Percentiles rank a stretch among this genome's conserved stretches.
phyloP scores from a whole-genome alignment of 129 eudicot species.

The Erigeron canadensis region DNA sequence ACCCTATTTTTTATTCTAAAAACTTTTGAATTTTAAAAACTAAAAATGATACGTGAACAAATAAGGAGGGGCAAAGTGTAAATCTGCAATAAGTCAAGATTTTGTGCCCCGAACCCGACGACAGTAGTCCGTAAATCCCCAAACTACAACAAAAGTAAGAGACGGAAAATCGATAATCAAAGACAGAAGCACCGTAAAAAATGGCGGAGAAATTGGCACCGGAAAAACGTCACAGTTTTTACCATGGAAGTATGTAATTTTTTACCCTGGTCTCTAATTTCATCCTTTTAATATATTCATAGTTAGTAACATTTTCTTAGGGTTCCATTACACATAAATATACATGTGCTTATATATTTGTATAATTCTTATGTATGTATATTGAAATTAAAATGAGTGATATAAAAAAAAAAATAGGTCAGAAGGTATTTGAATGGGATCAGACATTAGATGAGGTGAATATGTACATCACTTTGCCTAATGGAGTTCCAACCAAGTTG shows the following conservation, averaged over 20 bases:
- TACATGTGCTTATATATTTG: too few relatives aligned
- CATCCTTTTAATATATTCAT: constrained; percentile 1
- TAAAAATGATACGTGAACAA: too few relatives aligned
- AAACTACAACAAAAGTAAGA: constrained; percentile 14
- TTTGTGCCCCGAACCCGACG: background rate
- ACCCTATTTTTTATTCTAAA: too few relatives aligned
- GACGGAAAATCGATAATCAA: too few relatives aligned
- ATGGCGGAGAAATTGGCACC: constrained; percentile 99
- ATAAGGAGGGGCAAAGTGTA: too few relatives aligned
- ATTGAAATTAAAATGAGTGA: constrained; percentile 2
- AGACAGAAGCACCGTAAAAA: constrained; percentile 14
- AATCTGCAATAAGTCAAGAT: too few relatives aligned
- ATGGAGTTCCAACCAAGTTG: constrained; percentile 66
- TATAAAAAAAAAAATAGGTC: constrained; percentile 37
- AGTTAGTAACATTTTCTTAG: constrained; percentile 12
- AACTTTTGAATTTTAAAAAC: too few relatives aligned
- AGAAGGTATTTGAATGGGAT: constrained; percentile 94
- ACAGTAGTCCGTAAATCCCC: constrained; percentile 21
- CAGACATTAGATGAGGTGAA: constrained; percentile 96
- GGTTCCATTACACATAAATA: constrained; percentile 11
- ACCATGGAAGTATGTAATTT: constrained; percentile 59
- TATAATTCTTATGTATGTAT: too few relatives aligned
- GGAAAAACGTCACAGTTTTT: constrained; percentile 73
- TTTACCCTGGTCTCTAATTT: background rate
- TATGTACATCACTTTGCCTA: constrained; percentile 75